phyloP scores from a whole-genome alignment of 306 rosid genomes.

The Medicago ruthenica region DNA sequence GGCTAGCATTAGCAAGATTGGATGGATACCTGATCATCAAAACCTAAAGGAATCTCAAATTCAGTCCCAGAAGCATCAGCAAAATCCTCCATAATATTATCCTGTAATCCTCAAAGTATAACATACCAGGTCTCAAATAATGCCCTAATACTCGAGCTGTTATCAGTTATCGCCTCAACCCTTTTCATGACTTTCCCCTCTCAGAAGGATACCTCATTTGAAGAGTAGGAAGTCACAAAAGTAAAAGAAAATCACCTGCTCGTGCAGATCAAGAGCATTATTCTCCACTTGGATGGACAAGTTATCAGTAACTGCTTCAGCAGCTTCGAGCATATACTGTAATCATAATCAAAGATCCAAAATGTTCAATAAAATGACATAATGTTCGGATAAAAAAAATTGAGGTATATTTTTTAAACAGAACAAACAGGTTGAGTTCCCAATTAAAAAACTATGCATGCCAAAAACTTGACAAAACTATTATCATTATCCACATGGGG shows the following conservation, averaged over 20 bases:
- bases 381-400: neutral
- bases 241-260: slow-evolving; percentile 54
- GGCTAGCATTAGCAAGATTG: slow-evolving; percentile 6
- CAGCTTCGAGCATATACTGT: slow-evolving; percentile 58
- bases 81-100: slow-evolving; percentile 59
- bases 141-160: neutral
- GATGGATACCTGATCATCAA: slow-evolving; percentile 66
- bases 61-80: slow-evolving; percentile 69
- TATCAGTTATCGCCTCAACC: slow-evolving; percentile 14
- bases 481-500: neutral
- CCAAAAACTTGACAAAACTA: neutral
- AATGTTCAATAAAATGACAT: neutral
- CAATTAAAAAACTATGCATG: slow-evolving; percentile 3
- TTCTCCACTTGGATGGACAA: slow-evolving; percentile 60
- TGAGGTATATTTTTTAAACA: slow-evolving; percentile 19
- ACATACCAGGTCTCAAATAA: slow-evolving; percentile 25
- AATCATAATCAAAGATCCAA: neutral
- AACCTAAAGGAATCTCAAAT: slow-evolving; percentile 67
- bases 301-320: slow-evolving; percentile 49
- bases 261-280: slow-evolving; percentile 54
- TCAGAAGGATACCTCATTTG: slow-evolving; percentile 9
- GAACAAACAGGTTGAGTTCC: neutral
- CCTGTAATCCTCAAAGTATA: slow-evolving; percentile 52
- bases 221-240: slow-evolving; percentile 4
- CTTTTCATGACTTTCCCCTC: slow-evolving; percentile 14